Base-by-base conservation (phyloP, 768 basidiomycete genomes). In the Agaricus blazei region DNA sequence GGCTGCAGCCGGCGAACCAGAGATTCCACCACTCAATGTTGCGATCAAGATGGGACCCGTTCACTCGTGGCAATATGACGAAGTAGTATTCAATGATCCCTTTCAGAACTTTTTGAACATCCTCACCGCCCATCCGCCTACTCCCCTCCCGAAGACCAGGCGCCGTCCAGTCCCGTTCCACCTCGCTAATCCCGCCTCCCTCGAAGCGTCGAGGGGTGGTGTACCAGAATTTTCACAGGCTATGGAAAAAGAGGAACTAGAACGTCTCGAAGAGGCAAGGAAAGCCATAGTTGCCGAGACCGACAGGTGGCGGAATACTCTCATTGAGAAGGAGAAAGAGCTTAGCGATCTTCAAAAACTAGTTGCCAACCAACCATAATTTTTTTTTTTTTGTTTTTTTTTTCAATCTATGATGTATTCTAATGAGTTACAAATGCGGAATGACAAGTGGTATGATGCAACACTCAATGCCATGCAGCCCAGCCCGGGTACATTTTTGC, bases 41-140 rank as follows among this genome's bases (percentile, higher is more conserved):
- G 85, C 88, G 2, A 75, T 82, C 64, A 84, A 83, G 63, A 64
- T 77, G 27, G 87, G 86, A 0, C 88, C 90, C 0, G 92, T 99
- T 28, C 90, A 97, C 67, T 90, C 93, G 0, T 99, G 96, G 95
- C 96, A 98, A 64, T 98, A 98, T 72, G 96, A 98, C 70, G 97
- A 99, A 71, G 81, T 98, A 59, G 92, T 98, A 50, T 98, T 99
- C 72, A 82, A 85, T 65, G 96, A 98, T 62, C 97, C 97, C 1
- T 92, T 87, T 59, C 85, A 90, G 56, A 77, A 84, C 37, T 94
- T 98, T 72, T 80, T 97, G 58, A 83, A 84, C 61, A 76, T 89
- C 48, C 80, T 98, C 50, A 87, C 85, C 0, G 72, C 77, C n/a
- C 82, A 95, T 65, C 85, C 91, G 1, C 93, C 95, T 0, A 94